Conservation (phyloP, 805 yeast species). For the Allodekkera sacchari region DNA sequence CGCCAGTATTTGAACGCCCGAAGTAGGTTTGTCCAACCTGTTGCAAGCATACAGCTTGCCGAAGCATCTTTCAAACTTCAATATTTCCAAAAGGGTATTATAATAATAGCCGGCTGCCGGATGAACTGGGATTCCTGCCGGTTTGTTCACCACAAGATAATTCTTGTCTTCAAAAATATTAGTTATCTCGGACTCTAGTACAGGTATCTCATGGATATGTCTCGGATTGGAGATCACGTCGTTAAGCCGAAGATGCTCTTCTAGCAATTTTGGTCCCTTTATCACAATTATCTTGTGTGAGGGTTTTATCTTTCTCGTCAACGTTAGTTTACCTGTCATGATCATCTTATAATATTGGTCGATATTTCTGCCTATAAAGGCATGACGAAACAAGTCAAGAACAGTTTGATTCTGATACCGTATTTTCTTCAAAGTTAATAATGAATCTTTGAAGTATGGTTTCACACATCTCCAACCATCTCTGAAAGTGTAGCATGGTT, state of each 20-base stretch:
- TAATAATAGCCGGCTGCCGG: conserved; percentile 39
- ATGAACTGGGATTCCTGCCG: conserved; percentile 47
- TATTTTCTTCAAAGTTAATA: background rate
- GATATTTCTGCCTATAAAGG: conserved; percentile 12
- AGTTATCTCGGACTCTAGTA: no score
- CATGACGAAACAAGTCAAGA: conserved; percentile 8
- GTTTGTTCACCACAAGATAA: conserved; percentile 38
- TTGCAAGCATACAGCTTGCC: conserved; percentile 32
- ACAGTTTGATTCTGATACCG: conserved; percentile 8
- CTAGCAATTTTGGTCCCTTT: conserved; percentile 7
- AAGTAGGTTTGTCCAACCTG: conserved; percentile 45
- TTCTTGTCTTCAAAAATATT: conserved; percentile 25
- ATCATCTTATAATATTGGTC: conserved; percentile 7
- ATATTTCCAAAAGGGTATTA: conserved; percentile 39
- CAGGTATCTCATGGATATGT: conserved; percentile 41
- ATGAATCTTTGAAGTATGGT: conserved; percentile 2
- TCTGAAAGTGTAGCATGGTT: conserved; percentile 3
- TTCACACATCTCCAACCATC: conserved; percentile 4
- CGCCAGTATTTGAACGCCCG: conserved; percentile 42
- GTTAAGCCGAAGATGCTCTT: conserved; percentile 7
- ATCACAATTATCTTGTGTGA: conserved; percentile 2
- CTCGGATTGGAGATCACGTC: conserved; percentile 21
- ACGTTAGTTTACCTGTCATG: conserved; percentile 7
- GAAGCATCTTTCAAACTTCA: conserved; percentile 24
- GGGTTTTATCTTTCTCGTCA: conserved; percentile 2